Percentiles rank a stretch among this genome's conserved stretches.
phyloP scores from a whole-genome alignment of 257 asterid species.

The Parsonsia alboflavescens region DNA sequence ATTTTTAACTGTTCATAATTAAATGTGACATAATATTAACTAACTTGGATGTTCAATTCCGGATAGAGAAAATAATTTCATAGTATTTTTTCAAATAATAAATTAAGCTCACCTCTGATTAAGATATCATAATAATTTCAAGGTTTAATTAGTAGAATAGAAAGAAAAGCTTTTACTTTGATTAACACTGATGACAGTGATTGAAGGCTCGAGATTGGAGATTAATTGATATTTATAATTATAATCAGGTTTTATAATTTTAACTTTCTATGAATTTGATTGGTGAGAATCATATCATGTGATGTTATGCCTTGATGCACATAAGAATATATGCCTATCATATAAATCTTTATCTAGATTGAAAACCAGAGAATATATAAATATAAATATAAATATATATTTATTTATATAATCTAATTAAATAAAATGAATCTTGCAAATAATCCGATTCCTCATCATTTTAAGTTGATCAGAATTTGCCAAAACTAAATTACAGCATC shows the following conservation, averaged over 20 bases:
- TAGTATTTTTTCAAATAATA: too few relatives aligned
- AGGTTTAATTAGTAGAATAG: too few relatives aligned
- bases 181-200: neutral
- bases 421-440: neutral
- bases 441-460: neutral
- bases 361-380: neutral
- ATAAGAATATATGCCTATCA: neutral
- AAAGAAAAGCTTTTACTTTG: neutral
- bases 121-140: too few relatives aligned
- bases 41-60: too few relatives aligned
- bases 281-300: constrained; percentile 4
- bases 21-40: too few relatives aligned
- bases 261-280: neutral
- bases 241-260: neutral
- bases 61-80: too few relatives aligned
- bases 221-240: too few relatives aligned
- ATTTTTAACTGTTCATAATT: too few relatives aligned
- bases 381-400: too few relatives aligned
- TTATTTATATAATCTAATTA: too few relatives aligned
- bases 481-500: too few relatives aligned
- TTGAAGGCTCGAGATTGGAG: neutral
- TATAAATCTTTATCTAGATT: neutral
- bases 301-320: constrained; percentile 12
- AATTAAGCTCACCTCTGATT: too few relatives aligned
- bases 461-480: neutral